Conservation (phyloP, 73 alveolate species). For the Paramecium tetraurelia region DNA sequence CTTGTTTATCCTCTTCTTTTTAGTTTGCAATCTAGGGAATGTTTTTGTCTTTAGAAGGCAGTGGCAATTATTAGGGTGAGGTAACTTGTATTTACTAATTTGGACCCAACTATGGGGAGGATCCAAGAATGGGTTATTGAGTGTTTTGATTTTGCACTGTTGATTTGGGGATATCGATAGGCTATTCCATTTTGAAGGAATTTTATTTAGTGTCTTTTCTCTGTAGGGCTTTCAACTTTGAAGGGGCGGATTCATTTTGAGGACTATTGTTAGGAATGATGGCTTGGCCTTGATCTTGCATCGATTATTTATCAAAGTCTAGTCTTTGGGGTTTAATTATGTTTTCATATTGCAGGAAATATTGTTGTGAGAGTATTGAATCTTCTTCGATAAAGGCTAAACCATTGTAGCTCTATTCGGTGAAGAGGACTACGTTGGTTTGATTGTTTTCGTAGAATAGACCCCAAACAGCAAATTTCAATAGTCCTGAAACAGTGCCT, state of each 20-base stretch:
- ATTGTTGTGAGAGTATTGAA: background rate
- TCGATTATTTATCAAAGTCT: background rate
- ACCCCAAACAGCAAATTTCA: constrained; percentile 17
- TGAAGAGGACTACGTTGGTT: background rate
- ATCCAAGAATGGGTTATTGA: background rate
- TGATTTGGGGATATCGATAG: background rate
- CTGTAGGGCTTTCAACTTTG: background rate
- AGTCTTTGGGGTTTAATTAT: background rate
- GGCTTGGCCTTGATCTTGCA: background rate
- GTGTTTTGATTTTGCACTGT: background rate
- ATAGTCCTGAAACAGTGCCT: background rate
- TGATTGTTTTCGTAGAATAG: background rate
- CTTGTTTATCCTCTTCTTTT: background rate
- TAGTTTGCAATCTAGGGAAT: background rate
- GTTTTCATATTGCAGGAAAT: background rate
- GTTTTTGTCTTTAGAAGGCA: background rate
- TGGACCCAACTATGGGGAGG: background rate
- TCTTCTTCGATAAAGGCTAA: background rate
- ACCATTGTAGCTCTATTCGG: background rate
- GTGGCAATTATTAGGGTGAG: background rate
- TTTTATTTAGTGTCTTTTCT: background rate
- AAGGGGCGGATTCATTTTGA: background rate
- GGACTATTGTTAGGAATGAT: background rate
- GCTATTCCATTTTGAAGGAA: background rate
- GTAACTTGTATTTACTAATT: background rate